Evolutionary conservation across 164 flowering plant genomes (phyloP), one percentile per base, ranked within the genome.

Genomic region (Kalanchoe fedtschenkoi): DNA sequence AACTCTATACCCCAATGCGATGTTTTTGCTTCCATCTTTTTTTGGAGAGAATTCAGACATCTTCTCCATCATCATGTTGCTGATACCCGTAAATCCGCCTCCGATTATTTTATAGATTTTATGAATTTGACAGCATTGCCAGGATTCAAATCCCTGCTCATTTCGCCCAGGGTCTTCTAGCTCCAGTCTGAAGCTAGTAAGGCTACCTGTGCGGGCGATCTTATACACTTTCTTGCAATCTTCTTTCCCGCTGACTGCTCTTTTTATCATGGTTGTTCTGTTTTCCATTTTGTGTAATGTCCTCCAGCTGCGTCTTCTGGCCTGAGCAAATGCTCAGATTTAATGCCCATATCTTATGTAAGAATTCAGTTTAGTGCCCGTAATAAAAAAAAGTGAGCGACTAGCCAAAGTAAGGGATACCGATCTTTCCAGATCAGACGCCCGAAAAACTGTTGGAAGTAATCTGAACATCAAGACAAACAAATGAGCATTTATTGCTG

Each of bases 171-270:
- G n/a, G n/a, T n/a, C n/a, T n/a, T n/a, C n/a, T n/a, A n/a, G n/a
- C n/a, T n/a, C n/a, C n/a, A n/a, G n/a, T n/a, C n/a, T n/a, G n/a
- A n/a, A n/a, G n/a, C 61, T 58, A 21, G 13, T 58, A 13, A 2
- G 16, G 38, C 30, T 37, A 5, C 2, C 34, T 1, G 22, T 58
- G 61, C 61, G 33, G n/a, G n/a, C n/a, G n/a, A n/a, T 34, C 61
- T 58, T 16, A 21, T 58, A 17, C 41, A 34, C 13, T 58, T 58
- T 16, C 28, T 58, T 34, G 41, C 13, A n/a, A 16, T 32, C 28
- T 37, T 58, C 61, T 58, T 58, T 58, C 61, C 61, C 61, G 7
- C 61, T 58, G 5, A 3, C 41, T 58, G 41, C 42, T 19, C 61
- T 26, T 58, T 41, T 51, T 51, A 51, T 58, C 19, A 33, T 58